Conservation (phyloP, 108 stramenopile genomes). For the Nitzschia inconspicua region DNA sequence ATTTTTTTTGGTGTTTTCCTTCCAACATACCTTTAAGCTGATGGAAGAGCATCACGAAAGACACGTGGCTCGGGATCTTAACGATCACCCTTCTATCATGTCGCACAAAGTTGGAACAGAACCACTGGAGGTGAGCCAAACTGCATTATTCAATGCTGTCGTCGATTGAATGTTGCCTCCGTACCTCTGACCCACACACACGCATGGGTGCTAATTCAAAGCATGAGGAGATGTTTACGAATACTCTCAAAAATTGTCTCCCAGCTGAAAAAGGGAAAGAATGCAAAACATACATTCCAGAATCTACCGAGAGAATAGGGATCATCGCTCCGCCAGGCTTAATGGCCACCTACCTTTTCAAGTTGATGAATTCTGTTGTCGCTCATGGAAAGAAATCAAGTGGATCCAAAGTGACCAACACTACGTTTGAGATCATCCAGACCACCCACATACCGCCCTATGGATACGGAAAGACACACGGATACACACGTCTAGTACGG, state of each 20-base stretch:
- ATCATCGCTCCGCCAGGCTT: conserved; percentile 46
- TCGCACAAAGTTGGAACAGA: conserved; percentile 5
- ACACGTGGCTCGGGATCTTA: background rate
- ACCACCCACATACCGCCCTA: conserved; percentile 80
- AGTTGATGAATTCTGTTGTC: conserved; percentile 20
- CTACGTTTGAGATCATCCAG: conserved; percentile 37
- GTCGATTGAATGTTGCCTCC: background rate
- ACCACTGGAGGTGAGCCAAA: too few relatives aligned
- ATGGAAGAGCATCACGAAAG: conserved; percentile 2
- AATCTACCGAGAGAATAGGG: conserved; percentile 31
- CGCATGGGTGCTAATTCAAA: too few relatives aligned
- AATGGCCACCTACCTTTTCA: conserved; percentile 5
- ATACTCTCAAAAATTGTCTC: conserved; percentile 42
- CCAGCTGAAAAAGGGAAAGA: conserved; percentile 15
- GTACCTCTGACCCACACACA: background rate
- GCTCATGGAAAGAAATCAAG: conserved; percentile 6
- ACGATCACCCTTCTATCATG: background rate
- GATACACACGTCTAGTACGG: conserved; percentile 73
- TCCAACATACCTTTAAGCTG: background rate
- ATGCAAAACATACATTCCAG: conserved; percentile 32
- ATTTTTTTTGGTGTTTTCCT: background rate
- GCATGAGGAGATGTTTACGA: conserved; percentile 19
- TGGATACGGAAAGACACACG: conserved; percentile 90
- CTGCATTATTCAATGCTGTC: background rate
- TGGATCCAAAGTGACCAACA: conserved; percentile 4